Percentiles rank a stretch among this genome's conserved stretches.
Conservation (phyloP, 192 early-diverging fungal species). For the Dispira simplex region DNA sequence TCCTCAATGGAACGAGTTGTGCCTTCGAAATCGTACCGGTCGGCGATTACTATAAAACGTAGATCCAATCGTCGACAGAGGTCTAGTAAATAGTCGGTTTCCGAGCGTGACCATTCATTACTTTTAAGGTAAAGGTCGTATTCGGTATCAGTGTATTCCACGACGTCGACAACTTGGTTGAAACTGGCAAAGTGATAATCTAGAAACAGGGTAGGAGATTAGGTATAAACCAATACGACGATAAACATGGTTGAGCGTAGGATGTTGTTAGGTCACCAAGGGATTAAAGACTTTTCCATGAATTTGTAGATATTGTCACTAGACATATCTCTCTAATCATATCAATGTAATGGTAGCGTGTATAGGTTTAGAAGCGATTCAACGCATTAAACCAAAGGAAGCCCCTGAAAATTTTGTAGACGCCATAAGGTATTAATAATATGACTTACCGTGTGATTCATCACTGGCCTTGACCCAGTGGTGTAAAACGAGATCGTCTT, state of each 20-base stretch:
- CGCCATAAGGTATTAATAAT: too few relatives aligned
- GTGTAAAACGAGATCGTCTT: slow-evolving; percentile 49
- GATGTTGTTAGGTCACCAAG: too few relatives aligned
- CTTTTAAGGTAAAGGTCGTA: slow-evolving; percentile 61
- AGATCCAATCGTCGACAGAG: slow-evolving; percentile 63
- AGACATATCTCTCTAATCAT: too few relatives aligned
- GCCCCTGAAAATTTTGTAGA: too few relatives aligned
- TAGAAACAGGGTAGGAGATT: neutral
- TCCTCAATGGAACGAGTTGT: slow-evolving; percentile 37
- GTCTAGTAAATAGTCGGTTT: slow-evolving; percentile 71
- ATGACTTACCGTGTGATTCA: slow-evolving; percentile 19
- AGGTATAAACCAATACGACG: too few relatives aligned
- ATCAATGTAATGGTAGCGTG: too few relatives aligned
- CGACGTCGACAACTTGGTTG: slow-evolving; percentile 53
- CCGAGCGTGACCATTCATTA: slow-evolving; percentile 62
- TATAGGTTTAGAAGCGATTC: too few relatives aligned
- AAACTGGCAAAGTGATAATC: slow-evolving; percentile 66
- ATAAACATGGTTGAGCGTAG: too few relatives aligned
- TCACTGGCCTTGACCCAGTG: slow-evolving; percentile 72
- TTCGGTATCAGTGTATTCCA: slow-evolving; percentile 67
- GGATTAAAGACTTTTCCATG: too few relatives aligned
- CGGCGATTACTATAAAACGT: slow-evolving; percentile 69
- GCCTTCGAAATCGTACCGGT: slow-evolving; percentile 51
- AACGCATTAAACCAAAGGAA: too few relatives aligned
- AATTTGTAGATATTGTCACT: too few relatives aligned